These are phyloP conservation scores for Calonectria fujianensis DNA, from an alignment of 2,329 filamentous ascomycete genomes.

Conservation along the genomic window DNA sequence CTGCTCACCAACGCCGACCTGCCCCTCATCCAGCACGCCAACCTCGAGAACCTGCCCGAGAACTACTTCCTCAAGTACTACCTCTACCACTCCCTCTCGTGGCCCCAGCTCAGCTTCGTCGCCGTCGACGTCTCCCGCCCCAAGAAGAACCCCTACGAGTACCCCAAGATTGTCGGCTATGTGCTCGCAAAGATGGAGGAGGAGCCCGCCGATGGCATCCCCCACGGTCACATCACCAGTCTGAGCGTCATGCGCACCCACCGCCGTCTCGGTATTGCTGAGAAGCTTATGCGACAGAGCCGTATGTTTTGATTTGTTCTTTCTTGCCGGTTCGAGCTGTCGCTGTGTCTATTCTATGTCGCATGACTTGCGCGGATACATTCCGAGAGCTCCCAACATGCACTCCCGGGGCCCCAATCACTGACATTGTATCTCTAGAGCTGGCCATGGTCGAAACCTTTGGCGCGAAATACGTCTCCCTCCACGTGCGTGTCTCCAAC, in stretches of 20 bases:
- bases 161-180: slow-evolving; percentile 98
- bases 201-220: slow-evolving; percentile 91
- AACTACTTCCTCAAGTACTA: slow-evolving; percentile 99
- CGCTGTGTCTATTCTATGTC: slow-evolving; percentile 8
- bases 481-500: slow-evolving; percentile 97
- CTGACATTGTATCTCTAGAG: slow-evolving; percentile 70
- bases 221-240: slow-evolving; percentile 97
- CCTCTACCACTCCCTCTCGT: slow-evolving; percentile 98
- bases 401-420: not conserved
- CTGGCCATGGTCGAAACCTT: slow-evolving; percentile 98
- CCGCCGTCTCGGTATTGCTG: slow-evolving; percentile 90
- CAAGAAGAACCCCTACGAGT: slow-evolving; percentile 86
- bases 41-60: slow-evolving; percentile 98
- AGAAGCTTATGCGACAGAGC: slow-evolving; percentile 97
- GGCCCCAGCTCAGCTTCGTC: slow-evolving; percentile 97
- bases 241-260: slow-evolving; percentile 98
- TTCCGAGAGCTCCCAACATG: not conserved
- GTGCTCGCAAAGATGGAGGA: slow-evolving; percentile 99
- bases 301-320: slow-evolving; percentile 74
- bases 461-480: slow-evolving; percentile 91
- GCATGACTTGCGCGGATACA: slow-evolving; percentile 11
- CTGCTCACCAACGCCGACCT: slow-evolving; percentile 89
- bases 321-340: slow-evolving; percentile 19
- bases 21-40: slow-evolving; percentile 95
- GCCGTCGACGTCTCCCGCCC: slow-evolving; percentile 93